A percentile compares a stretch with the other conserved stretches of the same genome.
Evolutionary conservation across 306 rosid genomes (phyloP).

Genomic region (Crataegus laevigata): DNA sequence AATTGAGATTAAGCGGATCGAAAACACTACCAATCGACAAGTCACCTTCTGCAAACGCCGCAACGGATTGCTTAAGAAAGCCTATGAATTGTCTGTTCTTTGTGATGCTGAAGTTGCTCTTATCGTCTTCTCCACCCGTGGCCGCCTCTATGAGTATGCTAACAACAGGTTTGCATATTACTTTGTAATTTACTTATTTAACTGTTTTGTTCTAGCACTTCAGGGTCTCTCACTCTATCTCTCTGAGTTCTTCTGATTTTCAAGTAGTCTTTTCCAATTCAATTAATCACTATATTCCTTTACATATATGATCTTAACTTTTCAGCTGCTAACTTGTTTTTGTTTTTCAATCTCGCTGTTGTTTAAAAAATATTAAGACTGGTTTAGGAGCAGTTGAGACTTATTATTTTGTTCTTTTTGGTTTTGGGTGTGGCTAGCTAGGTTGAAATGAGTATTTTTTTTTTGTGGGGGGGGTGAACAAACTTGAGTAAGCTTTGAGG

Average conservation of each 20-base stretch:
- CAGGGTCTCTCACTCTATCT: background rate
- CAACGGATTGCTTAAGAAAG: constrained; percentile 85
- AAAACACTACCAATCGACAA: constrained; percentile 81
- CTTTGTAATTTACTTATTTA: background rate
- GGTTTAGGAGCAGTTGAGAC: background rate
- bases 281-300: background rate
- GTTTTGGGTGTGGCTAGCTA: constrained; percentile 1
- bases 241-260: background rate
- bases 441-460: background rate
- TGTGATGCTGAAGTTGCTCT: constrained; percentile 98
- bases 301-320: background rate
- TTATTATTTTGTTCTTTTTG: background rate
- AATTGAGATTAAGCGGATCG: constrained; percentile 81
- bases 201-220: background rate
- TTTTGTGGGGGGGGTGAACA: too few species aligned
- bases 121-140: constrained; percentile 79
- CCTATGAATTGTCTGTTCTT: constrained; percentile 75
- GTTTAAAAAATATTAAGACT: too few species aligned
- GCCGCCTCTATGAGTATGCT: constrained; percentile 89
- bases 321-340: background rate
- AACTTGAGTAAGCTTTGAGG: background rate
- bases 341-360: too few species aligned
- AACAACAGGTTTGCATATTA: constrained; percentile 55
- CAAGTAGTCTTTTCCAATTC: background rate
- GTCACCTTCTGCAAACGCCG: constrained; percentile 88